phyloP scores from a whole-genome alignment of 441 rosid species.

The Populus hybrid region DNA sequence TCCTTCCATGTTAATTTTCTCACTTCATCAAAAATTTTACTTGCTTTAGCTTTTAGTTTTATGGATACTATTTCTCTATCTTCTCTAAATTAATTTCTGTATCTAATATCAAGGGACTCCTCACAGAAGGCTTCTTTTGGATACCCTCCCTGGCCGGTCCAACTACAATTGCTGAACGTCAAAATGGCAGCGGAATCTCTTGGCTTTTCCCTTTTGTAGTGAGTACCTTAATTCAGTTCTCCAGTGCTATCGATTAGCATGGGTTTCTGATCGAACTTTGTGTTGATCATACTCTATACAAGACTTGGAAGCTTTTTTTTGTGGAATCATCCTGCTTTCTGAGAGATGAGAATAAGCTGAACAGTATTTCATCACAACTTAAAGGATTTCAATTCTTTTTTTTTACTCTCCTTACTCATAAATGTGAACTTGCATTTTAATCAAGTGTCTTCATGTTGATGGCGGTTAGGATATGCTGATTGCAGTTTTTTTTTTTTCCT shows the following conservation, averaged over 20 bases:
- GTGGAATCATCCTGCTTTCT: background rate
- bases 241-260: background rate
- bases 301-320: background rate
- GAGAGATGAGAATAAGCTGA: background rate
- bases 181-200: slow-evolving; percentile 76
- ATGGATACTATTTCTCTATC: background rate
- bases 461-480: too few species aligned
- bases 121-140: slow-evolving; percentile 97
- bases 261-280: background rate
- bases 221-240: slow-evolving; percentile 24
- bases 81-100: slow-evolving; percentile 20
- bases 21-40: background rate
- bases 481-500: background rate
- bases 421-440: too few species aligned
- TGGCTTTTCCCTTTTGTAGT: slow-evolving; percentile 94
- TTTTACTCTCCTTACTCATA: too few species aligned
- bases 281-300: background rate
- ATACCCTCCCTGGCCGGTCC: slow-evolving; percentile 97
- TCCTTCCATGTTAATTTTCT: background rate
- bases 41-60: background rate
- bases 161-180: slow-evolving; percentile 81
- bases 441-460: too few species aligned
- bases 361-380: background rate
- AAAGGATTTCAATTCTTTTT: background rate
- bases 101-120: slow-evolving; percentile 64